A percentile compares a stretch with the other conserved stretches of the same genome.
phyloP scores from a whole-genome alignment of 2,329 filamentous ascomycete genomes.

The Fusarium duplospermum region DNA sequence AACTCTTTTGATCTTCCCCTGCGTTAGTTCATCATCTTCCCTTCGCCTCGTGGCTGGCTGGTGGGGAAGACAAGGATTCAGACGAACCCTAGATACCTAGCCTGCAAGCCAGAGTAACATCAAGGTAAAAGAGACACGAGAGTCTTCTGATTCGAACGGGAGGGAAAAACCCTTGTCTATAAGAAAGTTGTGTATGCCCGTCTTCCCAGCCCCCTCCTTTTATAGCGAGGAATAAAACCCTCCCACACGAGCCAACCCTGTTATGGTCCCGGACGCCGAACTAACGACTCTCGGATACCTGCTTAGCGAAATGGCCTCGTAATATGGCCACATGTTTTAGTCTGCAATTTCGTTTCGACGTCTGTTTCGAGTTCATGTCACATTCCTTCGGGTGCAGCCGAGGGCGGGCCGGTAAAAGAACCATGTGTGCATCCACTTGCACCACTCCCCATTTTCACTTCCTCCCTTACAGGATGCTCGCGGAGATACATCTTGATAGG shows the following conservation, averaged over 20 bases:
- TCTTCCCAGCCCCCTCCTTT: not conserved
- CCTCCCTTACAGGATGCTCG: not conserved
- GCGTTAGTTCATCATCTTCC: not conserved
- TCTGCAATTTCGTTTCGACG: not conserved
- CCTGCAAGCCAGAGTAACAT: not conserved
- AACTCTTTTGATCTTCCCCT: not conserved
- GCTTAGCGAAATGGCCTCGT: not conserved
- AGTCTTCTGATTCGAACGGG: not conserved
- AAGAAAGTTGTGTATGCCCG: not conserved
- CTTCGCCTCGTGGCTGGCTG: not conserved
- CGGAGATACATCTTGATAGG: not conserved
- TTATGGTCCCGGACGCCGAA: not conserved
- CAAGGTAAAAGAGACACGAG: not conserved
- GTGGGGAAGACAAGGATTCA: not conserved
- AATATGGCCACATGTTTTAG: not conserved
- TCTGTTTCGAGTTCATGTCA: not conserved
- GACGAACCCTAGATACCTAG: not conserved
- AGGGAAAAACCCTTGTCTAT: not conserved
- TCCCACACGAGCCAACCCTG: not conserved
- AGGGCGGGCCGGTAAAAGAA: not conserved
- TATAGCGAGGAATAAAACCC: not conserved
- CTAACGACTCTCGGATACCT: not conserved
- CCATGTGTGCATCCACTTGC: not conserved
- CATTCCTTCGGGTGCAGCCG: not conserved
- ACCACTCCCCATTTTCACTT: not conserved